Base-by-base conservation (phyloP, 176 grass and related monocot genomes). In the Rhipidocladum racemiflorum region DNA sequence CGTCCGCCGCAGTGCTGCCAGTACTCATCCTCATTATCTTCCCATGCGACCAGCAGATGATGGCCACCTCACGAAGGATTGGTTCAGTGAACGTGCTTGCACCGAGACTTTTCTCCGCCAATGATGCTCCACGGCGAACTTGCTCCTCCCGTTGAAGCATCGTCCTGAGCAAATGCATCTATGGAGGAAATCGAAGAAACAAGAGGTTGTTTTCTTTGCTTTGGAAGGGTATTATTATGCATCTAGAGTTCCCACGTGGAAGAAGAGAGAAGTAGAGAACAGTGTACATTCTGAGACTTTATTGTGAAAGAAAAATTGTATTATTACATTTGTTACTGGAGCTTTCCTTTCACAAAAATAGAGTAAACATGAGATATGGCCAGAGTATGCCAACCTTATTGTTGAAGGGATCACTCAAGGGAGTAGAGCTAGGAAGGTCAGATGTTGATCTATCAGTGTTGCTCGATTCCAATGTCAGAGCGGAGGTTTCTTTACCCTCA, bases 101-200 rank as follows among this genome's bases (percentile, higher is more conserved):
- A 57, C 78, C 61, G 1, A 88, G 81, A 79, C 88, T 95, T 91
- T 48, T 81, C 85, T 88, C 89, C 0, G 80, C 54, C 32, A 85
- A 40, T 60, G 85, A 86, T 84, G 88, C 70, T 17, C 87, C 90
- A 51, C 57, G 85, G 42, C 75, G 61, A 54, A 98, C 88, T 76
- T 95, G 92, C 78, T 95, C 85, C 79, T 98, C 96, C 96, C 96
- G 95, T 45, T 91, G 90, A 86, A 98, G 92, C 96, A 98, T 98
- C 20, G 92, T 90, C 62, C 96, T 84, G 32, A 98, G 87, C 45
- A 98, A 85, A 91, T 78, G 86, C 76, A 98, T 92, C 96, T 98
- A 28, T 15, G 9, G 25, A 43, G 28, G 28, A 81, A 30, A 66
- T 81, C 45, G 72, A 60, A 42, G 34, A 54, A 76, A 55, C 44